These are phyloP conservation scores for Irpex sp. DNA, from an alignment of 1,284 basidiomycete species.

Conservation along the genomic window DNA sequence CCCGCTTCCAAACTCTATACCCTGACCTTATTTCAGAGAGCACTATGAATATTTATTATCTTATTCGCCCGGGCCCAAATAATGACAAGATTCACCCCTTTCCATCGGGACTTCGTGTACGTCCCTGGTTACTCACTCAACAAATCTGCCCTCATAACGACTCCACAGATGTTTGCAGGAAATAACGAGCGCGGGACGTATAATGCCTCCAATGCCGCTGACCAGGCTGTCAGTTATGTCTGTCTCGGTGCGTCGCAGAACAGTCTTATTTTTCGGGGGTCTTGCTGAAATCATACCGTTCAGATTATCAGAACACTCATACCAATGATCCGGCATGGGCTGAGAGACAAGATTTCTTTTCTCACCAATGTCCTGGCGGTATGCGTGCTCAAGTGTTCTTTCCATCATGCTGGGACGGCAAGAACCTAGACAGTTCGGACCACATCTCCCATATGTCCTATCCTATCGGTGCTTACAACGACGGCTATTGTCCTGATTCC, in stretches of 20 bases:
- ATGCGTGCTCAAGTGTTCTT: conserved; percentile 43
- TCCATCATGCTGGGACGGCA: conserved; percentile 42
- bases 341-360: conserved; percentile 28
- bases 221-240: conserved; percentile 38
- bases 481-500: conserved; percentile 27
- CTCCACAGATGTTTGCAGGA: conserved; percentile 37
- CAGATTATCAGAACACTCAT: conserved; percentile 31
- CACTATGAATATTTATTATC: conserved; percentile 28
- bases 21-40: conserved; percentile 11
- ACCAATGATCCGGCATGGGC: conserved; percentile 22
- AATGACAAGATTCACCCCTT: conserved; percentile 25
- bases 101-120: conserved; percentile 24
- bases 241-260: conserved; percentile 30
- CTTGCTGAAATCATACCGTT: too few relatives aligned
- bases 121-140: neutral
- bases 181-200: conserved; percentile 32
- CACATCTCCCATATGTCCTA: conserved; percentile 54
- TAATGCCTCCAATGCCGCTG: conserved; percentile 31
- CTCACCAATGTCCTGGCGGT: conserved; percentile 34
- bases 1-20: neutral
- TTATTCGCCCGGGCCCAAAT: conserved; percentile 18
- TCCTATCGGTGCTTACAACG: conserved; percentile 33
- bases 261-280: too few relatives aligned
- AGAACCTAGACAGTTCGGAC: conserved; percentile 43
- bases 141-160: neutral